phyloP scores from a whole-genome alignment of 2,329 filamentous ascomycete genomes.

The Pseudogymnoascus sp. region DNA sequence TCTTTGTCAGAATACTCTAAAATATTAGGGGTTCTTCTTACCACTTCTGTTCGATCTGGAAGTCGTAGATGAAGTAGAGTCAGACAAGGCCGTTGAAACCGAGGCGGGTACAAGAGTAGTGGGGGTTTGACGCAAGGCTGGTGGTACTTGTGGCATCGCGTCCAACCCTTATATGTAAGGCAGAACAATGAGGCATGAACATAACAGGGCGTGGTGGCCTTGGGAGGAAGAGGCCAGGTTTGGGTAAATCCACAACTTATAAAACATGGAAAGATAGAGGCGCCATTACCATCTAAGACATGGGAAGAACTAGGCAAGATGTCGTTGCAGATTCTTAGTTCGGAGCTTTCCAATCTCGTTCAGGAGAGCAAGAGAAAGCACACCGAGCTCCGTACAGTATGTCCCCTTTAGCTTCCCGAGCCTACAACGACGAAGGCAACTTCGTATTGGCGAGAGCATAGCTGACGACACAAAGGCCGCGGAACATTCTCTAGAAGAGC shows the following conservation, averaged over 20 bases:
- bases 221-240: neutral
- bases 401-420: constrained; percentile 19
- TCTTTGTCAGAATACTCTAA: neutral
- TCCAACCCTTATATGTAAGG: neutral
- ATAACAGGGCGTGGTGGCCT: neutral
- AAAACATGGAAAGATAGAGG: constrained; percentile 5
- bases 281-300: constrained; percentile 4
- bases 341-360: constrained; percentile 82
- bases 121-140: constrained; percentile 7
- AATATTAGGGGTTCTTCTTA: neutral
- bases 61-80: neutral
- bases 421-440: neutral
- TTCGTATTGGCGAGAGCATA: constrained; percentile 10
- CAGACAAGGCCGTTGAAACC: constrained; percentile 7
- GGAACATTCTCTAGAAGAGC: constrained; percentile 85
- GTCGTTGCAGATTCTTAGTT: constrained; percentile 83
- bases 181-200: neutral
- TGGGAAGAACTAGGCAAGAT: constrained; percentile 39
- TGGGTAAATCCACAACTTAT: constrained; percentile 3
- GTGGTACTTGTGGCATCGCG: neutral
- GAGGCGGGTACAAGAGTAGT: constrained; percentile 7
- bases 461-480: constrained; percentile 55
- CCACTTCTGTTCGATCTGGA: neutral
- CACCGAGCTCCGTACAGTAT: constrained; percentile 74
- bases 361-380: constrained; percentile 96